phyloP scores from a whole-genome alignment of 1,139 yeast species.

The Blastobotrys ciferrii region DNA sequence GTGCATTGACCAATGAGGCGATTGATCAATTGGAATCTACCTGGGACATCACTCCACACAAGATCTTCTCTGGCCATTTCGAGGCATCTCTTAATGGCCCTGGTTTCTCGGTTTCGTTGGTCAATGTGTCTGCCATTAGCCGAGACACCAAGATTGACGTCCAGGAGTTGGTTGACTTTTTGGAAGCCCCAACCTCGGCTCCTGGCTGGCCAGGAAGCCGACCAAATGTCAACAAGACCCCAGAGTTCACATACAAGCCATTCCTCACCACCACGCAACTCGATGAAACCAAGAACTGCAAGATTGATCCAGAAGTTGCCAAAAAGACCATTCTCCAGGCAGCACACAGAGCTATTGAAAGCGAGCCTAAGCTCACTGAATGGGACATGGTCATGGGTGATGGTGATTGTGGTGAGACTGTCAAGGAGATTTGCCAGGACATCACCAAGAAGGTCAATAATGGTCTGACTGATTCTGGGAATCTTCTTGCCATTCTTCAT shows the following conservation, averaged over 20 bases:
- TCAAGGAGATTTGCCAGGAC: constrained; percentile 45
- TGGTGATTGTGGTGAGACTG: constrained; percentile 53
- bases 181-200: constrained; percentile 44
- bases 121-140: constrained; percentile 37
- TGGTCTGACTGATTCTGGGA: constrained; percentile 31
- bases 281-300: background rate
- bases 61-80: constrained; percentile 49
- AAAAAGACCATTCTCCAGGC: constrained; percentile 36
- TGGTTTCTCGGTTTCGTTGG: constrained; percentile 48
- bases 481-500: constrained; percentile 31
- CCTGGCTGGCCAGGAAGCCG: constrained; percentile 39
- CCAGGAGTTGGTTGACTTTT: constrained; percentile 26
- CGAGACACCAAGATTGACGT: constrained; percentile 31
- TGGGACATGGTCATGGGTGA: constrained; percentile 55
- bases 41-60: constrained; percentile 42
- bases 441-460: constrained; percentile 40
- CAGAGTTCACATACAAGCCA: constrained; percentile 4
- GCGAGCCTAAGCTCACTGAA: constrained; percentile 48
- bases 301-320: constrained; percentile 6
- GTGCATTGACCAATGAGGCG: constrained; percentile 38
- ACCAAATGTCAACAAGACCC: constrained; percentile 17
- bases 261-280: constrained; percentile 1
- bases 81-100: constrained; percentile 55
- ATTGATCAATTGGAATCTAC: constrained; percentile 39
- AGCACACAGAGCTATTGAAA: constrained; percentile 41